phyloP scores from a whole-genome alignment of 768 basidiomycete genomes.

The Naganishia antarctica region DNA sequence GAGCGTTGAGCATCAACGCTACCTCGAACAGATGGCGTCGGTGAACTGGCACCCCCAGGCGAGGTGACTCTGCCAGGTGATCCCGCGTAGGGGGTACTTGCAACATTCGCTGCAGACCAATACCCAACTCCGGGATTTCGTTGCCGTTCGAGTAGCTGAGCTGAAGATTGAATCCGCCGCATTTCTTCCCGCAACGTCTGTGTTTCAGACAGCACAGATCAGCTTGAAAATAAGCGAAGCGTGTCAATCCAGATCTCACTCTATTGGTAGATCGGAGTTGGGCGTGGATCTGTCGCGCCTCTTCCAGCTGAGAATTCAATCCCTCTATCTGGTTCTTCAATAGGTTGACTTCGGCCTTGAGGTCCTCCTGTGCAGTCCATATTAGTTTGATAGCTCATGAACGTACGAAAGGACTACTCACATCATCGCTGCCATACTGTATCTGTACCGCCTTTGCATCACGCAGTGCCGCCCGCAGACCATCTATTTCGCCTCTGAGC shows the following conservation, averaged over 20 bases:
- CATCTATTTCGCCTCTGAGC: conserved; percentile 49
- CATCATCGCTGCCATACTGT: not conserved
- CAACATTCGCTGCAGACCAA: conserved; percentile 56
- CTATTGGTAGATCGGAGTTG: conserved; percentile 73
- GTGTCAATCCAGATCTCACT: conserved; percentile 51
- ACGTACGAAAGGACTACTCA: not conserved
- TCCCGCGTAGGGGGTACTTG: conserved; percentile 14
- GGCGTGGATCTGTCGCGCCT: conserved; percentile 63
- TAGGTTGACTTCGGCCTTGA: conserved; percentile 41
- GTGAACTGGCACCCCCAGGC: conserved; percentile 24
- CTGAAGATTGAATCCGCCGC: conserved; percentile 90
- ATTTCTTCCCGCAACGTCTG: conserved; percentile 89
- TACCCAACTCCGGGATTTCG: conserved; percentile 92
- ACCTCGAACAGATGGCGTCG: conserved; percentile 28
- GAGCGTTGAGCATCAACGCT: conserved; percentile 21
- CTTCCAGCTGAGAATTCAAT: conserved; percentile 58
- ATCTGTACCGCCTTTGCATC: conserved; percentile 52
- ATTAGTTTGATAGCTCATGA: not conserved
- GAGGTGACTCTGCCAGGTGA: conserved; percentile 21
- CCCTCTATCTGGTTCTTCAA: conserved; percentile 18
- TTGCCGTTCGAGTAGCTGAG: conserved; percentile 79
- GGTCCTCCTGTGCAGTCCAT: conserved; percentile 41
- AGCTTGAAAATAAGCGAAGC: not conserved
- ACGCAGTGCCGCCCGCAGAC: conserved; percentile 47
- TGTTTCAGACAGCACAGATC: not conserved